Evolutionary conservation across 352 stramenopile species (phyloP).

Genomic region (Globisporangium cylindrosporum): DNA sequence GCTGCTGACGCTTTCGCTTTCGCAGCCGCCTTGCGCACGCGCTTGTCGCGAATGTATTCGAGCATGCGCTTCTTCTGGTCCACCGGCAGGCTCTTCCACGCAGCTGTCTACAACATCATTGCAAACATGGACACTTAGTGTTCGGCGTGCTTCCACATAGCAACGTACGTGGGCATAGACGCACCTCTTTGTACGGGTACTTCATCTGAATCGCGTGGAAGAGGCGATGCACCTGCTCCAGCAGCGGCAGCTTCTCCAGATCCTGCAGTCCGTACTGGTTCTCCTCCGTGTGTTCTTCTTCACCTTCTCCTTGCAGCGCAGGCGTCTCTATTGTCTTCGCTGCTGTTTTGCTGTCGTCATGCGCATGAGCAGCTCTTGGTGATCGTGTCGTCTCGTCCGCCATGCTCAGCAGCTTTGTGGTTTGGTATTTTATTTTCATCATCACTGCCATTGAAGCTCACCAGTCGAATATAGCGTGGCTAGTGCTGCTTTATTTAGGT

Average conservation of each 20-base stretch:
- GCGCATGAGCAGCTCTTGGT: neutral
- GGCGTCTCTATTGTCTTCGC: neutral
- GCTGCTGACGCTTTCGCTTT: slow-evolving; percentile 12
- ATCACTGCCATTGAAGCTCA: neutral
- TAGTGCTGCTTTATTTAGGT: neutral
- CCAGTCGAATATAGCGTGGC: neutral
- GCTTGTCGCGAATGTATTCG: slow-evolving; percentile 75
- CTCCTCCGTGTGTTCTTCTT: slow-evolving; percentile 22
- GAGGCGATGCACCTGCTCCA: slow-evolving; percentile 83
- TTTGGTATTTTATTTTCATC: neutral
- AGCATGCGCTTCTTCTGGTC: slow-evolving; percentile 83
- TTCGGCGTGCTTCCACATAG: neutral
- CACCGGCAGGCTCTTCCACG: slow-evolving; percentile 71
- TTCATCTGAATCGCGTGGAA: slow-evolving; percentile 81
- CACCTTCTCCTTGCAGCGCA: neutral
- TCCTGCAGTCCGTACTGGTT: slow-evolving; percentile 74
- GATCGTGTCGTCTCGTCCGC: neutral
- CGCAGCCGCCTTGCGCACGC: slow-evolving; percentile 24
- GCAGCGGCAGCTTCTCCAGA: slow-evolving; percentile 60
- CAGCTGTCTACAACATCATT: slow-evolving; percentile 39
- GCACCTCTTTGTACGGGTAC: slow-evolving; percentile 82
- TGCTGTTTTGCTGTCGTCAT: neutral
- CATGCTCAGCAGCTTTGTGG: neutral
- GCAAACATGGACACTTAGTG: neutral
- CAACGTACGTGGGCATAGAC: neutral